These are phyloP conservation scores for Colletotrichum sp. DNA, from an alignment of 2,329 filamentous ascomycete species.

Conservation along the genomic window DNA sequence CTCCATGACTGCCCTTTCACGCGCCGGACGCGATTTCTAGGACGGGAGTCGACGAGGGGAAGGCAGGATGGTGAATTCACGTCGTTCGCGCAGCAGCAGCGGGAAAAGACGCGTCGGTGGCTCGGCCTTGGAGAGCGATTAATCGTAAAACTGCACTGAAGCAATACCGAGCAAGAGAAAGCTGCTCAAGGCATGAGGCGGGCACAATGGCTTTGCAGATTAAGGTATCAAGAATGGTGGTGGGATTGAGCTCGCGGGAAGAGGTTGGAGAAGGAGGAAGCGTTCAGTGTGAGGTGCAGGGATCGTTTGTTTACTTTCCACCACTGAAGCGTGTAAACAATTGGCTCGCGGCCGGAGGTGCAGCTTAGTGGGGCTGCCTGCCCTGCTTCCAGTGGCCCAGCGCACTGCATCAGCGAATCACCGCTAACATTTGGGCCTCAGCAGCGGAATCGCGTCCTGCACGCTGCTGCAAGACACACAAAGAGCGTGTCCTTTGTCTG, in stretches of 20 bases:
- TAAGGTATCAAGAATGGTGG: neutral
- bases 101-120: slow-evolving; percentile 5
- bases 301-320: slow-evolving; percentile 22
- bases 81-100: neutral
- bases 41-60: slow-evolving; percentile 9
- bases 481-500: slow-evolving; percentile 11
- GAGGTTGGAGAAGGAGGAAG: slow-evolving; percentile 9
- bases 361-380: slow-evolving; percentile 9
- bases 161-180: slow-evolving; percentile 18
- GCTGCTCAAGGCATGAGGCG: slow-evolving; percentile 16
- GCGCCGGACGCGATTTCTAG: slow-evolving; percentile 16
- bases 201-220: slow-evolving; percentile 7
- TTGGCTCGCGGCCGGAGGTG: slow-evolving; percentile 8
- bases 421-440: neutral
- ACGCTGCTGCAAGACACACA: neutral
- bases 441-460: slow-evolving; percentile 1
- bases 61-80: neutral
- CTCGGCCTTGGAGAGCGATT: neutral
- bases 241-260: neutral
- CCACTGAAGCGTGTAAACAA: slow-evolving; percentile 19
- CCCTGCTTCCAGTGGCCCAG: neutral
- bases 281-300: slow-evolving; percentile 12
- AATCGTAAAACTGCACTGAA: slow-evolving; percentile 17
- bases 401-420: slow-evolving; percentile 9
- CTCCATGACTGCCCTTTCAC: slow-evolving; percentile 38